phyloP scores from a whole-genome alignment of 2,329 filamentous ascomycete species.

The Grosmannia clavigera region DNA sequence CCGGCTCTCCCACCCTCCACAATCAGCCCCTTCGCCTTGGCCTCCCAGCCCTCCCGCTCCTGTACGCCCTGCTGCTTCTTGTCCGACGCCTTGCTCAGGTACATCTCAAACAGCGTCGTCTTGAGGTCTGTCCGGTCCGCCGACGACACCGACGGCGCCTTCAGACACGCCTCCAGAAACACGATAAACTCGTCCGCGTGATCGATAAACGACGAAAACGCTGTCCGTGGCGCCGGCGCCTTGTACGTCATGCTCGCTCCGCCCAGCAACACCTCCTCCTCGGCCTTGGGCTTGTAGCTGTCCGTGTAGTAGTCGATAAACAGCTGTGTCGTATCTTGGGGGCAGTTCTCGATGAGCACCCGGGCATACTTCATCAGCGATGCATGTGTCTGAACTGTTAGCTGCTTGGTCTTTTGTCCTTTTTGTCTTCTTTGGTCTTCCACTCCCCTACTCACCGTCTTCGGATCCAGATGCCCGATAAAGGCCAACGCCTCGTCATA shows the following conservation, averaged over 20 bases:
- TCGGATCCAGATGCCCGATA: slow-evolving; percentile 76
- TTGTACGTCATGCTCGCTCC: slow-evolving; percentile 42
- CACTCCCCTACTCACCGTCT: slow-evolving; percentile 41
- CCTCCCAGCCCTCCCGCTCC: slow-evolving; percentile 71
- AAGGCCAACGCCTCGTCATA: slow-evolving; percentile 83
- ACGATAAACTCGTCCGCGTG: slow-evolving; percentile 83
- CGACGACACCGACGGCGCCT: slow-evolving; percentile 56
- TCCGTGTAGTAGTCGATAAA: slow-evolving; percentile 96
- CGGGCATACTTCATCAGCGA: slow-evolving; percentile 93
- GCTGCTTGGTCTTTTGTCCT: background rate
- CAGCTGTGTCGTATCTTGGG: slow-evolving; percentile 67
- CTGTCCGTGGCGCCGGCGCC: slow-evolving; percentile 70
- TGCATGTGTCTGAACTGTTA: slow-evolving; percentile 52
- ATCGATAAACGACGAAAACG: slow-evolving; percentile 94
- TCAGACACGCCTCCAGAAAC: slow-evolving; percentile 80
- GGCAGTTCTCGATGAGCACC: slow-evolving; percentile 77
- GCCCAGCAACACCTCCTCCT: slow-evolving; percentile 23
- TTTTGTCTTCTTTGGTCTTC: no score
- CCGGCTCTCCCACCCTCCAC: slow-evolving; percentile 26
- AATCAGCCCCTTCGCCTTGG: slow-evolving; percentile 80
- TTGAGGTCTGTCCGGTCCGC: slow-evolving; percentile 76
- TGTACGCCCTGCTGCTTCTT: slow-evolving; percentile 49
- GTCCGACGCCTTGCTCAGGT: slow-evolving; percentile 77
- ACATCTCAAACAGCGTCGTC: slow-evolving; percentile 97
- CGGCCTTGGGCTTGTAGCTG: slow-evolving; percentile 61